These are phyloP conservation scores for Xylaria sp. DNA, from an alignment of 2,329 filamentous ascomycete species.

Conservation along the genomic window DNA sequence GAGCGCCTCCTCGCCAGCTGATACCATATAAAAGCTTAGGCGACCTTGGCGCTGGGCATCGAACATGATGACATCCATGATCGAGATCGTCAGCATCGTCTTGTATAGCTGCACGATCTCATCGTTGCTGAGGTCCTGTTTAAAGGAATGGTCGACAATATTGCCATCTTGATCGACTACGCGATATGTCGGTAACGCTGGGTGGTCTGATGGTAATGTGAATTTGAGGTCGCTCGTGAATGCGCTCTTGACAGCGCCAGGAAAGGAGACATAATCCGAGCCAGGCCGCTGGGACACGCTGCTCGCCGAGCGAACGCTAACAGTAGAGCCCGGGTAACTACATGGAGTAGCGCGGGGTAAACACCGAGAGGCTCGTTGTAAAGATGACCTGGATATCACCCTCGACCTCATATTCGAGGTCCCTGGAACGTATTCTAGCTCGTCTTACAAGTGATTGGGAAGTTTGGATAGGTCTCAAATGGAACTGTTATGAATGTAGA, in stretches of 20 bases:
- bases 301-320: constrained; percentile 47
- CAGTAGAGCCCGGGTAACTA: constrained; percentile 9
- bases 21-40: constrained; percentile 96
- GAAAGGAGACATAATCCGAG: constrained; percentile 71
- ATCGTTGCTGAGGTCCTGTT: constrained; percentile 71
- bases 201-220: constrained; percentile 71
- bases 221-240: constrained; percentile 85
- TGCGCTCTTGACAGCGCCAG: constrained; percentile 92
- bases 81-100: constrained; percentile 71
- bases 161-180: constrained; percentile 87
- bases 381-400: constrained; percentile 31
- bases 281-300: constrained; percentile 63
- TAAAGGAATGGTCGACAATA: constrained; percentile 75
- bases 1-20: constrained; percentile 91
- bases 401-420: constrained; percentile 35
- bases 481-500: constrained; percentile 1
- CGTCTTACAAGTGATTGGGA: background rate
- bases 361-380: constrained; percentile 30
- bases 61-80: constrained; percentile 98
- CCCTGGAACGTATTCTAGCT: constrained; percentile 3
- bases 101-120: constrained; percentile 65
- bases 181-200: constrained; percentile 88
- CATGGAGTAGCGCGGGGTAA: constrained; percentile 29
- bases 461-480: background rate
- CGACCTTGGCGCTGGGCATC: constrained; percentile 96